Percentiles rank a stretch among this genome's conserved stretches.
phyloP scores from a whole-genome alignment of 2,329 filamentous ascomycete species.

The Pseudogymnoascus sp. region DNA sequence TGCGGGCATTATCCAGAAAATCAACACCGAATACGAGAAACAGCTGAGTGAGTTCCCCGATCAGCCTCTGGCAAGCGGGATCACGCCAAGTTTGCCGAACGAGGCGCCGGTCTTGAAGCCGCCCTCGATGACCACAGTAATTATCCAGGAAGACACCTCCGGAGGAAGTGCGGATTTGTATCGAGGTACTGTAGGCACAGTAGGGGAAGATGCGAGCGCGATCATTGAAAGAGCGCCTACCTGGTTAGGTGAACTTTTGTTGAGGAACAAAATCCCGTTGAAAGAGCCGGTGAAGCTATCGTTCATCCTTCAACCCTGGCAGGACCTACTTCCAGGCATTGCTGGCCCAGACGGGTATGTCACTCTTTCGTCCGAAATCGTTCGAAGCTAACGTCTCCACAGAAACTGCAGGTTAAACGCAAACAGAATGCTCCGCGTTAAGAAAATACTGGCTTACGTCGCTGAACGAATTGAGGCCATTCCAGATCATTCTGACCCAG shows the following conservation, averaged over 20 bases:
- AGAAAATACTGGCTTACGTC: slow-evolving; percentile 88
- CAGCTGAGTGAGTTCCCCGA: slow-evolving; percentile 48
- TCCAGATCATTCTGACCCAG: slow-evolving; percentile 48
- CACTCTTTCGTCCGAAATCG: slow-evolving; percentile 14
- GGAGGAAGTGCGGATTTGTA: slow-evolving; percentile 77
- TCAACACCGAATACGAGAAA: slow-evolving; percentile 65
- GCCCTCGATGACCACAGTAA: slow-evolving; percentile 56
- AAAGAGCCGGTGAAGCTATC: slow-evolving; percentile 98
- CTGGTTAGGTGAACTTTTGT: slow-evolving; percentile 84
- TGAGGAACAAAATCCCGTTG: slow-evolving; percentile 67
- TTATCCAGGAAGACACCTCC: slow-evolving; percentile 60
- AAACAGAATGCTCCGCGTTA: slow-evolving; percentile 90
- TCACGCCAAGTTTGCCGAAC: slow-evolving; percentile 60
- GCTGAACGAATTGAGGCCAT: slow-evolving; percentile 78
- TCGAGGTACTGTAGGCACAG: slow-evolving; percentile 71
- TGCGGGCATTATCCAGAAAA: slow-evolving; percentile 61
- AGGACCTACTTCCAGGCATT: slow-evolving; percentile 65
- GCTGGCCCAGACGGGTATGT: slow-evolving; percentile 59
- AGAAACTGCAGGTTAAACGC: slow-evolving; percentile 87
- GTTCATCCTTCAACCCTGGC: slow-evolving; percentile 77
- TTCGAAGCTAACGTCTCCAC: not conserved
- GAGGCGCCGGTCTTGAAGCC: slow-evolving; percentile 72
- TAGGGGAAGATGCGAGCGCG: slow-evolving; percentile 68
- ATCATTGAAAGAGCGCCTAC: slow-evolving; percentile 81
- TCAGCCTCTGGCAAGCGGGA: slow-evolving; percentile 48